Evolutionary conservation across 2,329 filamentous ascomycete genomes (phyloP).

Genomic region (Hymenotorrendiella dingleyae): DNA sequence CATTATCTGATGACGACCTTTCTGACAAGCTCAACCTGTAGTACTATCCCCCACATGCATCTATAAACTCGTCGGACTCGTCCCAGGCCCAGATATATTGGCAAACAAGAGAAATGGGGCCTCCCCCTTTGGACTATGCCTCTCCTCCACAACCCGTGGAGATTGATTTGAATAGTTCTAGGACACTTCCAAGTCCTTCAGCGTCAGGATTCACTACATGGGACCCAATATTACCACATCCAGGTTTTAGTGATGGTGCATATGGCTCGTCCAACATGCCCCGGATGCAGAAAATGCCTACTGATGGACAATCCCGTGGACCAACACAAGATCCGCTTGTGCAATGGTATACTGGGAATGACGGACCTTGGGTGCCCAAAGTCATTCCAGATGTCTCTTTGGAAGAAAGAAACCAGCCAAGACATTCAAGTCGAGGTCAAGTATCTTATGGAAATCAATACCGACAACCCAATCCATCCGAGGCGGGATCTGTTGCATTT

Average conservation of each 20-base stretch:
- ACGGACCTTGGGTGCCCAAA: conserved; percentile 41
- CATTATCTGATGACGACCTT: conserved; percentile 4
- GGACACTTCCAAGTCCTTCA: conserved; percentile 25
- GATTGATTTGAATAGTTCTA: conserved; percentile 26
- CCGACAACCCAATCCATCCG: conserved; percentile 27
- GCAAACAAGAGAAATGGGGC: conserved; percentile 24
- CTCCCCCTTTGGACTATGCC: conserved; percentile 22
- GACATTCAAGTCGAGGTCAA: conserved; percentile 20
- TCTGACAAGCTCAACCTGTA: conserved; percentile 23
- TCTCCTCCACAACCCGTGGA: conserved; percentile 25
- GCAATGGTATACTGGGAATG: conserved; percentile 34
- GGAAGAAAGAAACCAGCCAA: conserved; percentile 19
- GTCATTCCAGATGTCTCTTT: conserved; percentile 24
- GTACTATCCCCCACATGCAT: conserved; percentile 20
- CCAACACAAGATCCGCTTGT: conserved; percentile 24
- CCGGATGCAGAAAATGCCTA: conserved; percentile 16
- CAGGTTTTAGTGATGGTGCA: conserved; percentile 19
- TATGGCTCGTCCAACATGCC: conserved; percentile 18
- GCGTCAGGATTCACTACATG: conserved; percentile 15
- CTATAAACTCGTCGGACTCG: conserved; percentile 18
- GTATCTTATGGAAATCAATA: conserved; percentile 25
- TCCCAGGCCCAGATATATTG: conserved; percentile 19
- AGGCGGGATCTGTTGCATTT: conserved; percentile 24
- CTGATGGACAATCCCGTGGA: conserved; percentile 17
- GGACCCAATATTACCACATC: conserved; percentile 17